Percentiles rank a stretch among this genome's conserved stretches.
Conservation (phyloP, 805 yeast species). For the Candida orba region DNA sequence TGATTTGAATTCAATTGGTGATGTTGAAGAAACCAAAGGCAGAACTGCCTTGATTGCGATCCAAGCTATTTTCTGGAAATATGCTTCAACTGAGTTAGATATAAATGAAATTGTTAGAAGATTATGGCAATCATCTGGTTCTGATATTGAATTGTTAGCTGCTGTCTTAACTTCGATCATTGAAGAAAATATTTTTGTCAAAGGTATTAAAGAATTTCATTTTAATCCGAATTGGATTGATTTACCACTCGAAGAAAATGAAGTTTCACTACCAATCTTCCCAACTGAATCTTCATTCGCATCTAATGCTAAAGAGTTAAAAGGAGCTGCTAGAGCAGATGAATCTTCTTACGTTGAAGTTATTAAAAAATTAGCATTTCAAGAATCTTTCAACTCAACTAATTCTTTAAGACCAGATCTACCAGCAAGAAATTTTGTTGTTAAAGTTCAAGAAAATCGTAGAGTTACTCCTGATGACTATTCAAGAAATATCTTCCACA, state of each 20-base stretch:
- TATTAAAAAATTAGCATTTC: constrained; percentile 68
- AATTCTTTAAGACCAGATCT: constrained; percentile 78
- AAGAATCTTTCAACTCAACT: constrained; percentile 62
- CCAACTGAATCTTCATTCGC: constrained; percentile 58
- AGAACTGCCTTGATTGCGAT: constrained; percentile 66
- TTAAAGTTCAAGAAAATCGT: constrained; percentile 85
- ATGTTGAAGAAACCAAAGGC: constrained; percentile 65
- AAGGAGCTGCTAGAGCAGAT: constrained; percentile 36
- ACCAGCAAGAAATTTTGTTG: constrained; percentile 76
- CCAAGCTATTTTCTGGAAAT: constrained; percentile 77
- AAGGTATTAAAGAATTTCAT: constrained; percentile 33
- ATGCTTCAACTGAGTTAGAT: constrained; percentile 52
- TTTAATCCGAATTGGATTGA: constrained; percentile 23
- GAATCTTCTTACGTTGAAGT: constrained; percentile 39
- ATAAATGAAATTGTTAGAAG: constrained; percentile 63
- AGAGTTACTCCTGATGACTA: constrained; percentile 86
- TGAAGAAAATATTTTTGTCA: constrained; percentile 42
- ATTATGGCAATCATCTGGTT: constrained; percentile 73
- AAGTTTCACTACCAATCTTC: constrained; percentile 41
- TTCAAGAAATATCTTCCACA: constrained; percentile 92
- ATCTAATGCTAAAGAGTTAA: constrained; percentile 48
- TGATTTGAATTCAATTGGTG: constrained; percentile 59
- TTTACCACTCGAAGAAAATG: constrained; percentile 27
- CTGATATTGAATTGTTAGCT: constrained; percentile 73
- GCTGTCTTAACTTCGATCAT: constrained; percentile 62